phyloP scores from a whole-genome alignment of 2,329 filamentous ascomycete genomes.

The Talaromyces funiculosus region DNA sequence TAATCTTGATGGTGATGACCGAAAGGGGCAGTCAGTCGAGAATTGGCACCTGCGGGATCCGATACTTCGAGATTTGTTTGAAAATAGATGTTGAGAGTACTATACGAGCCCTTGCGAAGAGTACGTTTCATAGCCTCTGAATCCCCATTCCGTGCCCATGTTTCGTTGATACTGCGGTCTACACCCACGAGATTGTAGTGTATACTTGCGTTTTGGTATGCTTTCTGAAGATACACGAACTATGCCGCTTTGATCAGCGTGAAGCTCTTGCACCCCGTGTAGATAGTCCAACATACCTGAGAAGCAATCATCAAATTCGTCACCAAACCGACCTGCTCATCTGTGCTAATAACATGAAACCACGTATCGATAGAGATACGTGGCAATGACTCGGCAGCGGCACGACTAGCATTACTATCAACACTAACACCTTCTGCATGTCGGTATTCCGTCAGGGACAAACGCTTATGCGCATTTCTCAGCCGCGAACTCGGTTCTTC shows the following conservation, averaged over 20 bases:
- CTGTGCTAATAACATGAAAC: slow-evolving; percentile 39
- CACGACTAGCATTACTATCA: slow-evolving; percentile 16
- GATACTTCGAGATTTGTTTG: slow-evolving; percentile 46
- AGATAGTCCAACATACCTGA: slow-evolving; percentile 25
- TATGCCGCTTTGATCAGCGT: slow-evolving; percentile 12
- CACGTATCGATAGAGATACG: slow-evolving; percentile 37
- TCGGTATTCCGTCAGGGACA: slow-evolving; percentile 19
- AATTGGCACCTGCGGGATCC: slow-evolving; percentile 19
- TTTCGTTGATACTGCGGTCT: slow-evolving; percentile 49
- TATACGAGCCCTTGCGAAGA: slow-evolving; percentile 51
- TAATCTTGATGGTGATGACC: neutral
- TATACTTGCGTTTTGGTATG: slow-evolving; percentile 44
- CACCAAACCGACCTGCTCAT: slow-evolving; percentile 23
- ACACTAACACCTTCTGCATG: neutral
- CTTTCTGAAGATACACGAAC: slow-evolving; percentile 39
- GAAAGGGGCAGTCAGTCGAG: slow-evolving; percentile 12
- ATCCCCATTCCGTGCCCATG: slow-evolving; percentile 48
- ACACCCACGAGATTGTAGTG: slow-evolving; percentile 46
- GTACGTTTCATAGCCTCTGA: slow-evolving; percentile 49
- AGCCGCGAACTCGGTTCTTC: slow-evolving; percentile 24
- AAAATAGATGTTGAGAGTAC: slow-evolving; percentile 55
- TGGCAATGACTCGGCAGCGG: slow-evolving; percentile 9
- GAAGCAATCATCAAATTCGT: slow-evolving; percentile 30
- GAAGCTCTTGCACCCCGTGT: neutral
- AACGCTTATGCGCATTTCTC: slow-evolving; percentile 21